A percentile compares a stretch with the other conserved stretches of the same genome.
These are phyloP conservation scores for Spathaspora sp. DNA, from an alignment of 1,139 yeast genomes.

Conservation along the genomic window DNA sequence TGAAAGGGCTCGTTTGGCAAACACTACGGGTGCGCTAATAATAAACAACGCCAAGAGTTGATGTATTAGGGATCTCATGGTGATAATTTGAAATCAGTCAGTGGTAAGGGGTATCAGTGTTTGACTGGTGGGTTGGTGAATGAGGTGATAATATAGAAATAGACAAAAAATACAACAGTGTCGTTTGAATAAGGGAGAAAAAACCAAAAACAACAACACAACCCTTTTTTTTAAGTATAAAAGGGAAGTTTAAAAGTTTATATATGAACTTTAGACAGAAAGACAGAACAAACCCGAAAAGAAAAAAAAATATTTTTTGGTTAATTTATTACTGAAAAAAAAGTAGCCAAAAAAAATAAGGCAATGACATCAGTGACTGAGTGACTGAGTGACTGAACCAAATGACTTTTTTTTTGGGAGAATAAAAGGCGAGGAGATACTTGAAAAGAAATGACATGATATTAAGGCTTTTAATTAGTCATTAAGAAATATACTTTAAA, in stretches of 20 bases:
- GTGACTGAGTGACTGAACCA: neutral
- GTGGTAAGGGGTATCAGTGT: neutral
- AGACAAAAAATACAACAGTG: no score
- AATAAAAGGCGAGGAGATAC: neutral
- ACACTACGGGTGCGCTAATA: neutral
- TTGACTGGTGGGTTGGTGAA: no score
- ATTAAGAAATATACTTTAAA: neutral
- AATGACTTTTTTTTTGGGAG: neutral
- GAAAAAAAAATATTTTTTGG: neutral
- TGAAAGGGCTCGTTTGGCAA: conserved; percentile 41
- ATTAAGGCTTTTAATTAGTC: neutral
- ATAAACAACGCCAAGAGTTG: neutral
- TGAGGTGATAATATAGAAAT: no score
- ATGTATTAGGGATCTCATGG: neutral
- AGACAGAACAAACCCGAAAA: neutral
- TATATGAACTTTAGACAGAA: neutral
- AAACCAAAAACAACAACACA: neutral
- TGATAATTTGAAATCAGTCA: neutral
- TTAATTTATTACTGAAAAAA: neutral
- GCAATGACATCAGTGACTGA: neutral
- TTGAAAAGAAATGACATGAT: neutral
- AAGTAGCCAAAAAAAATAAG: neutral
- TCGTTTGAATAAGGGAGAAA: no score
- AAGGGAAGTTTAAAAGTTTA: neutral
- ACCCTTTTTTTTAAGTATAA: neutral